Conservation (phyloP, 148 eudicot genomes). For the Rhododendron henanense region DNA sequence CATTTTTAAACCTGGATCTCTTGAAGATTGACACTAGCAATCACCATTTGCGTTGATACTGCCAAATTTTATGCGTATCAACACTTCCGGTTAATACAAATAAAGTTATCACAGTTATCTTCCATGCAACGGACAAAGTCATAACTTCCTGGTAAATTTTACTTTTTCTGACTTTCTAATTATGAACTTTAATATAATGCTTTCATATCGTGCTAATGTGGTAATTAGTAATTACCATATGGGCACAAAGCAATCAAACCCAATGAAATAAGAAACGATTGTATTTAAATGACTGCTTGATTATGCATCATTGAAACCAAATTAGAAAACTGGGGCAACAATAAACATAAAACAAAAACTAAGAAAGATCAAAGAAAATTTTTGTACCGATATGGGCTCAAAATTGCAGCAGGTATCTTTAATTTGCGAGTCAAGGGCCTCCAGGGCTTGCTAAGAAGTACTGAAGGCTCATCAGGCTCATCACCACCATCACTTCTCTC, state of each 20-base stretch:
- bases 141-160: background rate
- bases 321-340: background rate
- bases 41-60: background rate
- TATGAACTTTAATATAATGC: background rate
- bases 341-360: background rate
- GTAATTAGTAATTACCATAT: background rate
- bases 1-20: background rate
- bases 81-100: background rate
- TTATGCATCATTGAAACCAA: background rate
- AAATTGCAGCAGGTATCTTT: conserved; percentile 76
- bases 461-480: conserved; percentile 40
- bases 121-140: background rate
- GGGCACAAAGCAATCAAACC: background rate
- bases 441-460: conserved; percentile 81
- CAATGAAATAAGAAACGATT: background rate
- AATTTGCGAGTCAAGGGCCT: conserved; percentile 92
- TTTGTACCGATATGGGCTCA: conserved; percentile 91
- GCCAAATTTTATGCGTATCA: background rate
- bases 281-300: background rate
- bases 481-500: conserved; percentile 36
- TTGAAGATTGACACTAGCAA: background rate
- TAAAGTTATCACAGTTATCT: background rate
- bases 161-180: background rate
- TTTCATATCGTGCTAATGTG: background rate
- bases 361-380: background rate